Conservation (phyloP, 768 basidiomycete species). For the Suillus occidentalis region DNA sequence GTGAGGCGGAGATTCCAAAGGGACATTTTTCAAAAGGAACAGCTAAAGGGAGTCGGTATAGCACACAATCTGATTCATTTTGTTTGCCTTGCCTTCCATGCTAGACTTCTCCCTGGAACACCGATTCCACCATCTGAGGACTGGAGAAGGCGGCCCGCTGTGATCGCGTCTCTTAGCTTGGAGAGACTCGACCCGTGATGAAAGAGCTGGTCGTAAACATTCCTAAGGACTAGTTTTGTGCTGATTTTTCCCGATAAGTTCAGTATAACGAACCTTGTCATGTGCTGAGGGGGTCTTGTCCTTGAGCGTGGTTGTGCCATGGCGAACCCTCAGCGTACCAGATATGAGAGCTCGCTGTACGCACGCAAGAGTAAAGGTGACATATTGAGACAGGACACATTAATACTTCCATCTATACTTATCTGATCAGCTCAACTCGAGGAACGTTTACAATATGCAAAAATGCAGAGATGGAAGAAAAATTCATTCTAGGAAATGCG, state of each 20-base stretch:
- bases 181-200: constrained; percentile 53
- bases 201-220: constrained; percentile 48
- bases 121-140: constrained; percentile 42
- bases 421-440: background rate
- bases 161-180: constrained; percentile 65
- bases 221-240: constrained; percentile 26
- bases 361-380: background rate
- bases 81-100: constrained; percentile 68
- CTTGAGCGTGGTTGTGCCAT: constrained; percentile 24
- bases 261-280: constrained; percentile 24
- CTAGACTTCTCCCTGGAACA: constrained; percentile 74
- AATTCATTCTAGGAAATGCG: constrained; percentile 30
- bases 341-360: background rate
- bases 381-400: background rate
- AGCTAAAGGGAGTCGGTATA: constrained; percentile 45
- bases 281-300: constrained; percentile 22
- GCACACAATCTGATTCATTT: constrained; percentile 15
- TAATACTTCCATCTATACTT: background rate
- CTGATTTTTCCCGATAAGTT: background rate
- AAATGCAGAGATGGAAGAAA: background rate
- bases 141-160: constrained; percentile 59
- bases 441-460: background rate
- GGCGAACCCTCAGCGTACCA: constrained; percentile 3
- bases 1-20: constrained; percentile 53
- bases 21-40: constrained; percentile 60